These are phyloP conservation scores for Limnanthes douglasii DNA, from an alignment of 345 rosid species.

Conservation along the genomic window DNA sequence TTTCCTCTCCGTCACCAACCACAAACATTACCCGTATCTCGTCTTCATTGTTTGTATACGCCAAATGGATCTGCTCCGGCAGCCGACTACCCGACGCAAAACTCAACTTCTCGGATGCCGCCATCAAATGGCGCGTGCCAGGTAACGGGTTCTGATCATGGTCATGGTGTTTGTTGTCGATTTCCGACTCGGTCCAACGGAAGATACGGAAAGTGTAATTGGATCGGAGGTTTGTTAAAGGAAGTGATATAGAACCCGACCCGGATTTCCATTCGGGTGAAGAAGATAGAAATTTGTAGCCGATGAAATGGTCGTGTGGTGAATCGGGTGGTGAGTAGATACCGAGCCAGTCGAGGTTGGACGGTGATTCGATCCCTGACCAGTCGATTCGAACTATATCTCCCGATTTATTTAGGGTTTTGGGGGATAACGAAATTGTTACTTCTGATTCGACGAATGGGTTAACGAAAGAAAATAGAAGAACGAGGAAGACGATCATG, in stretches of 20 bases:
- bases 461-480: slow-evolving; percentile 12
- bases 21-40: slow-evolving; percentile 92
- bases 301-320: slow-evolving; percentile 45
- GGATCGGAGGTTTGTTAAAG: slow-evolving; percentile 59
- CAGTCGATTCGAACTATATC: slow-evolving; percentile 44
- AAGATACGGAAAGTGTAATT: slow-evolving; percentile 86
- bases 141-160: slow-evolving; percentile 86
- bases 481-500: slow-evolving; percentile 14
- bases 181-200: slow-evolving; percentile 57
- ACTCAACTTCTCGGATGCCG: slow-evolving; percentile 28
- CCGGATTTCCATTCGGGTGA: slow-evolving; percentile 50
- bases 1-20: slow-evolving; percentile 40
- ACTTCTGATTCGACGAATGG: slow-evolving; percentile 15
- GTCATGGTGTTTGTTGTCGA: slow-evolving; percentile 40
- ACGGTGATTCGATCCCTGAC: slow-evolving; percentile 60
- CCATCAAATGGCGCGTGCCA: slow-evolving; percentile 37
- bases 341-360: slow-evolving; percentile 79
- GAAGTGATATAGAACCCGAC: slow-evolving; percentile 57
- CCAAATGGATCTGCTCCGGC: slow-evolving; percentile 78
- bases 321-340: slow-evolving; percentile 84
- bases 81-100: slow-evolving; percentile 22
- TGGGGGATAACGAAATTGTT: slow-evolving; percentile 32
- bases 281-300: slow-evolving; percentile 59
- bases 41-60: slow-evolving; percentile 33
- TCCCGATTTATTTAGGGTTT: slow-evolving; percentile 37